Evolutionary conservation across 768 basidiomycete species (phyloP).

Genomic region (Gymnopilus dilepis): DNA sequence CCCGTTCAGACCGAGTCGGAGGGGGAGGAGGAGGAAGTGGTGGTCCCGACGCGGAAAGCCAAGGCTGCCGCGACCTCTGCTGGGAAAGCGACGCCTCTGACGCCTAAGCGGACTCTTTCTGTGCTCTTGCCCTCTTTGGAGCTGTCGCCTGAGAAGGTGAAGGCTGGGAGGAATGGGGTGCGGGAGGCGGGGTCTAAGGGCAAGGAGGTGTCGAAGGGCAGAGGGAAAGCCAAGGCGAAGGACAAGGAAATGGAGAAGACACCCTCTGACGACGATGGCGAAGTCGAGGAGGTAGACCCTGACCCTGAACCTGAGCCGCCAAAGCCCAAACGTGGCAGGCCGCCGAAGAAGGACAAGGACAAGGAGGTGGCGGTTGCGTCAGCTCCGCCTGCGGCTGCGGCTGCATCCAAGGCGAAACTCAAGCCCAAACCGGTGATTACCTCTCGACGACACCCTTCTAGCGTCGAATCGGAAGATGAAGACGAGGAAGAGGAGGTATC

Average conservation of each 20-base stretch:
- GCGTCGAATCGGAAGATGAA: constrained; percentile 10
- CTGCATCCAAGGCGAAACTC: constrained; percentile 6
- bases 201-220: too few species aligned
- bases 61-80: background rate
- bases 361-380: background rate
- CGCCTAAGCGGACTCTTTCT: constrained; percentile 19
- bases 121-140: constrained; percentile 21
- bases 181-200: background rate
- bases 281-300: constrained; percentile 3
- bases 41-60: background rate
- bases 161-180: background rate
- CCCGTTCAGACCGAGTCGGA: constrained; percentile 17
- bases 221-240: background rate
- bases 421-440: constrained; percentile 7
- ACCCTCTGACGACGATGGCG: constrained; percentile 4
- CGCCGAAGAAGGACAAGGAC: constrained; percentile 14
- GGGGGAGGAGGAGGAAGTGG: constrained; percentile 13
- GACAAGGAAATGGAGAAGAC: constrained; percentile 2
- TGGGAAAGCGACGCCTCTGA: background rate
- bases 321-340: background rate
- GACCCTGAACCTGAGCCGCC: constrained; percentile 1
- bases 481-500: constrained; percentile 27
- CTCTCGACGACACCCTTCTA: background rate
- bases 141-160: constrained; percentile 12
- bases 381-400: background rate